Evolutionary conservation across 1,139 yeast species (phyloP).

Genomic region (Protomyces gravidus): DNA sequence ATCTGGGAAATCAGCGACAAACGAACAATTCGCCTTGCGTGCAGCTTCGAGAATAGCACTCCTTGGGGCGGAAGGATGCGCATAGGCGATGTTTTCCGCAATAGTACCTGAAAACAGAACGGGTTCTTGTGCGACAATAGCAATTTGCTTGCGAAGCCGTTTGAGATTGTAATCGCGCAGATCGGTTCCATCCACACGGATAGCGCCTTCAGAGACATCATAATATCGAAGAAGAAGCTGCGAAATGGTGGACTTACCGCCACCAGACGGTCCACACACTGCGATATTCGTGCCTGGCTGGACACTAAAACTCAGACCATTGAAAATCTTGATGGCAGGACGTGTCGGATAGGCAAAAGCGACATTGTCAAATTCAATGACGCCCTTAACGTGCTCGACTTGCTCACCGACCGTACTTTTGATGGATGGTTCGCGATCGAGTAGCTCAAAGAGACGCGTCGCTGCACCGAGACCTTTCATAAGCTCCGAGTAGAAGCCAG

Average conservation of each 20-base stretch:
- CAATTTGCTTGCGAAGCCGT: conserved; percentile 65
- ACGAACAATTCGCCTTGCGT: conserved; percentile 71
- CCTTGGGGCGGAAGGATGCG: conserved; percentile 54
- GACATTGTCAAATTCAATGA: conserved; percentile 61
- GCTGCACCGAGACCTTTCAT: conserved; percentile 99
- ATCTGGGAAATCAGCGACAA: conserved; percentile 58
- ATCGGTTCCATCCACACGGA: conserved; percentile 65
- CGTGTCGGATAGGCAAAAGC: conserved; percentile 83
- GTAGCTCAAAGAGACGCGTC: conserved; percentile 79
- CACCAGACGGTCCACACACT: conserved; percentile 93
- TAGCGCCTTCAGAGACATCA: conserved; percentile 64
- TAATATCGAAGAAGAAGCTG: conserved; percentile 75
- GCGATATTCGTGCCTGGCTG: conserved; percentile 84
- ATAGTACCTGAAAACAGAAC: conserved; percentile 86
- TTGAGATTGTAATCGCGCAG: conserved; percentile 67
- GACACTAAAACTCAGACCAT: conserved; percentile 59
- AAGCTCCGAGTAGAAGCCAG: conserved; percentile 83
- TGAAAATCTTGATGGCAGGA: conserved; percentile 65
- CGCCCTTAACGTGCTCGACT: conserved; percentile 43
- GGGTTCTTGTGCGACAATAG: conserved; percentile 93
- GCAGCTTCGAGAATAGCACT: conserved; percentile 70
- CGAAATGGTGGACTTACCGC: conserved; percentile 81
- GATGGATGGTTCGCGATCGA: conserved; percentile 69
- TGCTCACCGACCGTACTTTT: conserved; percentile 55
- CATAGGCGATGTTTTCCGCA: conserved; percentile 79